These are phyloP conservation scores for Dipodascopsis uninucleata DNA, from an alignment of 805 yeast genomes.

Conservation along the genomic window DNA sequence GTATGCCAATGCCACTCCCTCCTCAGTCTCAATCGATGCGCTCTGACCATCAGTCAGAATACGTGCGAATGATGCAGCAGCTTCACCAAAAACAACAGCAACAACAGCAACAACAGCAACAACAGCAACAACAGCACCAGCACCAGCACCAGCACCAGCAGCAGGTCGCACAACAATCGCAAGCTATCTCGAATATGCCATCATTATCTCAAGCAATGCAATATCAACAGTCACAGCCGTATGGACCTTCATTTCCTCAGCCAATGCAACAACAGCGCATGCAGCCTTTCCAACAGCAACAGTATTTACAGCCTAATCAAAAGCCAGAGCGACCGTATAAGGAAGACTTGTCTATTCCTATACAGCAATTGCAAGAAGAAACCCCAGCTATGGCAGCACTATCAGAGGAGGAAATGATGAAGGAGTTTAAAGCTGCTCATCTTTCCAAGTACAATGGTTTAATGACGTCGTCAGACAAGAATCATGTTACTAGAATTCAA, in stretches of 20 bases:
- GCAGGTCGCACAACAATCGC: slow-evolving; percentile 1
- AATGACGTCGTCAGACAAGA: slow-evolving; percentile 96
- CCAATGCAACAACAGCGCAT: slow-evolving; percentile 30
- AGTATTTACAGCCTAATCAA: slow-evolving; percentile 2
- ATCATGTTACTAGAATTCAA: slow-evolving; percentile 90
- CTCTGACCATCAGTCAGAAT: slow-evolving; percentile 20
- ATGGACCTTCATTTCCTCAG: slow-evolving; percentile 30
- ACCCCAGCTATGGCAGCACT: slow-evolving; percentile 1
- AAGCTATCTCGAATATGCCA: slow-evolving; percentile 22
- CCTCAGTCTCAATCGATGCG: slow-evolving; percentile 11
- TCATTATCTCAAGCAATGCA: slow-evolving; percentile 1
- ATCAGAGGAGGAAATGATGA: slow-evolving; percentile 35
- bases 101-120: slow-evolving; percentile 31
- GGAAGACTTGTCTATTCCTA: neutral
- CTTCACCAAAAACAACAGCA: slow-evolving; percentile 35
- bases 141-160: slow-evolving; percentile 1
- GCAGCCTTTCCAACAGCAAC: slow-evolving; percentile 13
- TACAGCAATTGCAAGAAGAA: neutral
- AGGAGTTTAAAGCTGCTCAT: slow-evolving; percentile 53
- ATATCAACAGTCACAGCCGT: slow-evolving; percentile 15
- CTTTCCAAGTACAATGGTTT: slow-evolving; percentile 80
- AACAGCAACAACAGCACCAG: slow-evolving; percentile 31
- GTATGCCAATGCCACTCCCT: slow-evolving; percentile 4
- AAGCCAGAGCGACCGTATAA: neutral
- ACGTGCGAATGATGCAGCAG: slow-evolving; percentile 29